These are phyloP conservation scores for Termitomyces bulborhizus DNA, from an alignment of 768 basidiomycete genomes.

Conservation along the genomic window DNA sequence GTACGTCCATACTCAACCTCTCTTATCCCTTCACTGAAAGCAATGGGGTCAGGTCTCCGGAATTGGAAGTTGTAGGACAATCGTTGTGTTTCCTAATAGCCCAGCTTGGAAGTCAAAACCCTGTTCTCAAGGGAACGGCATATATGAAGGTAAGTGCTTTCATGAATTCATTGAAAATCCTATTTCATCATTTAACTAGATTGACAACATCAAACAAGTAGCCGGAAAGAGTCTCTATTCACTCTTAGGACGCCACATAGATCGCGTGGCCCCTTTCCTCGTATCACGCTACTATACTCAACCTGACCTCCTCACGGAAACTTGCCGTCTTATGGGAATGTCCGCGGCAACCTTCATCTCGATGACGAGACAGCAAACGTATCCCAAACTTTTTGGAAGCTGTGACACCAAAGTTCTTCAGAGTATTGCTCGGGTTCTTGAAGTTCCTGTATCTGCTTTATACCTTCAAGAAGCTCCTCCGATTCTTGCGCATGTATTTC, in stretches of 20 bases:
- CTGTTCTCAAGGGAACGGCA: conserved; percentile 63
- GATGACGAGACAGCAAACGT: conserved; percentile 53
- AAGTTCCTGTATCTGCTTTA: conserved; percentile 36
- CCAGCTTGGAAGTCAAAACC: conserved; percentile 62
- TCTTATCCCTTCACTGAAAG: background rate
- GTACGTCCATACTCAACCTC: conserved; percentile 21
- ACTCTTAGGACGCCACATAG: conserved; percentile 65
- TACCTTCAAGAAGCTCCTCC: conserved; percentile 52
- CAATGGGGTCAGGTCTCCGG: conserved; percentile 31
- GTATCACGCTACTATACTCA: conserved; percentile 52
- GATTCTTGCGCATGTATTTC: conserved; percentile 64
- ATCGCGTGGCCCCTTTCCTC: conserved; percentile 60
- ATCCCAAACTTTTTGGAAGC: conserved; percentile 64
- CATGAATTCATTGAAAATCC: background rate
- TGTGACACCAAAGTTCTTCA: conserved; percentile 55
- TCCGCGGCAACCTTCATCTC: conserved; percentile 55
- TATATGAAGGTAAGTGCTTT: conserved; percentile 50
- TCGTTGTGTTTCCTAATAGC: conserved; percentile 57
- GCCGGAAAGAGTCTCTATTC: conserved; percentile 59
- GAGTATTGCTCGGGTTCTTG: conserved; percentile 50
- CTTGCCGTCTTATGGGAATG: conserved; percentile 62
- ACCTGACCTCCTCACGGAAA: conserved; percentile 53
- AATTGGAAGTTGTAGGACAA: conserved; percentile 49
- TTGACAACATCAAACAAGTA: conserved; percentile 49
- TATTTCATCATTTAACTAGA: conserved; percentile 29